Percentiles rank a stretch among this genome's conserved stretches.
Conservation (phyloP, 352 stramenopile genomes). For the Phytophthora agathidicida region DNA sequence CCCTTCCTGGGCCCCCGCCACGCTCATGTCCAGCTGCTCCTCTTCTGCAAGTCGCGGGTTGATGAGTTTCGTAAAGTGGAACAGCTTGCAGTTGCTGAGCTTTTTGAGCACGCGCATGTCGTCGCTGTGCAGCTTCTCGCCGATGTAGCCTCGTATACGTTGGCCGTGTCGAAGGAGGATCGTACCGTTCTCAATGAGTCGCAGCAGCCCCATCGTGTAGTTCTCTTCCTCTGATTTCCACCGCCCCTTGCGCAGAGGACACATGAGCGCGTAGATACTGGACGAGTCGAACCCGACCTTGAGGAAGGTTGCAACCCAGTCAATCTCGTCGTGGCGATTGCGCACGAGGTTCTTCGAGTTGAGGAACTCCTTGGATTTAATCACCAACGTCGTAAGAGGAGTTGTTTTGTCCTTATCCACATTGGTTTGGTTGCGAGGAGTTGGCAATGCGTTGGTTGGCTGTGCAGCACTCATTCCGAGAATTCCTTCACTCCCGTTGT, state of each 20-base stretch:
- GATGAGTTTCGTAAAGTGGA: slow-evolving; percentile 71
- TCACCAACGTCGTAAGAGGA: slow-evolving; percentile 55
- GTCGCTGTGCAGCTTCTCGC: slow-evolving; percentile 80
- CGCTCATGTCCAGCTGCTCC: slow-evolving; percentile 51
- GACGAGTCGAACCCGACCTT: slow-evolving; percentile 73
- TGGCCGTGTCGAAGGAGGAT: slow-evolving; percentile 69
- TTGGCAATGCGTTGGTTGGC: not conserved
- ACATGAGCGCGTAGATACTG: slow-evolving; percentile 82
- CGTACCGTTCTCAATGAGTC: slow-evolving; percentile 64
- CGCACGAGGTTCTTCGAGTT: slow-evolving; percentile 64
- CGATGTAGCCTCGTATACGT: slow-evolving; percentile 74
- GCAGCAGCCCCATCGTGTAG: slow-evolving; percentile 73
- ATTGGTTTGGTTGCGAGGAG: not conserved
- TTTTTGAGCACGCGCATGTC: slow-evolving; percentile 89
- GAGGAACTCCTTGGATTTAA: slow-evolving; percentile 75
- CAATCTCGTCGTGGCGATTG: slow-evolving; percentile 79
- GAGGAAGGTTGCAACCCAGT: slow-evolving; percentile 80
- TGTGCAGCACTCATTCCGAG: not conserved
- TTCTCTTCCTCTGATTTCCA: slow-evolving; percentile 81
- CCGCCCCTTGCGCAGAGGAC: slow-evolving; percentile 69
- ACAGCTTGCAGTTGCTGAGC: slow-evolving; percentile 83
- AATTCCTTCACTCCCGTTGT: slow-evolving; percentile 2
- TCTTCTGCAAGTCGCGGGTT: slow-evolving; percentile 65
- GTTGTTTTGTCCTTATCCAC: slow-evolving; percentile 34
- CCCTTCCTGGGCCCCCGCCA: slow-evolving; percentile 32